These are phyloP conservation scores for Aspergillus pseudoglaucus DNA, from an alignment of 2,329 filamentous ascomycete species.

Conservation along the genomic window DNA sequence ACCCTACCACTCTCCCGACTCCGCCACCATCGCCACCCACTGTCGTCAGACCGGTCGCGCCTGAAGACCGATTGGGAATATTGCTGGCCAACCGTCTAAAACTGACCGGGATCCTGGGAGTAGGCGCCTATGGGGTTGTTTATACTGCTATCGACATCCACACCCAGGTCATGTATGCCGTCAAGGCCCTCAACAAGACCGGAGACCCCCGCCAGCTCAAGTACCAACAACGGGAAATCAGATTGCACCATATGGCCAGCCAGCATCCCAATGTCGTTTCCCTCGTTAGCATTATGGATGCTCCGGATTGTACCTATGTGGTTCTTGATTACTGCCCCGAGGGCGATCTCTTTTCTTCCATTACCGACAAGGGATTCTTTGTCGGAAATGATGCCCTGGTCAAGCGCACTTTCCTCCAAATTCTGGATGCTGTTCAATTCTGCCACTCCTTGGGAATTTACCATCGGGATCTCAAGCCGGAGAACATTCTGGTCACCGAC, in stretches of 20 bases:
- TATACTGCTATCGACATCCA: slow-evolving; percentile 82
- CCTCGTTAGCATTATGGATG: slow-evolving; percentile 87
- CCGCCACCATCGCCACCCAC: slow-evolving; percentile 40
- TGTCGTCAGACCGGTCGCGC: slow-evolving; percentile 49
- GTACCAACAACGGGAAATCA: slow-evolving; percentile 91
- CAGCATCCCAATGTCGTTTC: slow-evolving; percentile 90
- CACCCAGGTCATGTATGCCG: slow-evolving; percentile 77
- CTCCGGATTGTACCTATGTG: slow-evolving; percentile 87
- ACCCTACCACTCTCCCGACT: slow-evolving; percentile 41
- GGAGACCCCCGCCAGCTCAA: slow-evolving; percentile 80
- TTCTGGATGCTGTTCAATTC: slow-evolving; percentile 91
- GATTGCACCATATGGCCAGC: slow-evolving; percentile 81
- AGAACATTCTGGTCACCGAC: slow-evolving; percentile 92
- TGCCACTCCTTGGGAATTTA: slow-evolving; percentile 93
- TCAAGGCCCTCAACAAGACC: slow-evolving; percentile 93
- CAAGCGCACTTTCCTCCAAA: slow-evolving; percentile 84
- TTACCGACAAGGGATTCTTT: slow-evolving; percentile 90
- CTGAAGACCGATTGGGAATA: slow-evolving; percentile 80
- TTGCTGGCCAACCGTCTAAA: slow-evolving; percentile 77
- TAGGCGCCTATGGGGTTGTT: slow-evolving; percentile 93
- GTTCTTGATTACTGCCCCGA: slow-evolving; percentile 96
- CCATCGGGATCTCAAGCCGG: slow-evolving; percentile 94
- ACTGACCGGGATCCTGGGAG: slow-evolving; percentile 77
- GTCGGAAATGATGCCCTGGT: slow-evolving; percentile 85
- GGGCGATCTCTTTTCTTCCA: slow-evolving; percentile 94